Evolutionary conservation across 1,284 basidiomycete species (phyloP), one percentile per base, ranked within the genome.

Genomic region (Boletus mariae): DNA sequence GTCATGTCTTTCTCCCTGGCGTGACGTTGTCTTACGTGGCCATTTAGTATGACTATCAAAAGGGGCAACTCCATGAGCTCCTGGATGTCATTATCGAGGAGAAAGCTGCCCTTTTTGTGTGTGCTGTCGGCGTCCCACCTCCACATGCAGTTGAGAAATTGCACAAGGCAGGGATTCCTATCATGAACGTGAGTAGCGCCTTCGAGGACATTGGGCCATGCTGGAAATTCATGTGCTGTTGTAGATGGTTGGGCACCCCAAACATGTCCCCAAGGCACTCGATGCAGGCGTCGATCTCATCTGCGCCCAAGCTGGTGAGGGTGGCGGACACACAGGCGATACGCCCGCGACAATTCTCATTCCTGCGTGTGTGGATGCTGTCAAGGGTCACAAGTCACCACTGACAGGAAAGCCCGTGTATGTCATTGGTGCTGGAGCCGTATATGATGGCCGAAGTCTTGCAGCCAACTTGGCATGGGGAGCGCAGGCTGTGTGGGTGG

Each of bases 1-100:
- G 83, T 69, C 17, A 26, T 35, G 38, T 45, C 32, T 5, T 35
- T 45, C 13, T 29, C 1, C 5, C 15, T 7, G 12, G 11, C 4
- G 20, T 41, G 29, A 34, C 12, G n/a, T 28, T 7, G 12, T 3
- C 49, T 67, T 38, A 51, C 13, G 43, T 11, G 26, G 25, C 17
- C 8, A 10, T 20, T 25, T 58, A 88, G 85, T 83, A 83, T 57
- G 89, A 91, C 65, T 91, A 90, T 70, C 92, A 88, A 34, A 86
- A 87, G 58, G 92, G 92, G 12, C 77, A 88, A 61, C 79, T 92
- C 10, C 74, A 80, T n/a, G 86, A 89, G 28, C 80, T 94, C 37
- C 80, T 94, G 51, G 81, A 92, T 56, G 86, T 94, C 49, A 92
- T 95, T 65, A 91, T 94, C 66, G 87, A 94, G 54, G 90, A 93